phyloP scores from a whole-genome alignment of 2,329 filamentous ascomycete genomes.

The Ophiostoma sp. region DNA sequence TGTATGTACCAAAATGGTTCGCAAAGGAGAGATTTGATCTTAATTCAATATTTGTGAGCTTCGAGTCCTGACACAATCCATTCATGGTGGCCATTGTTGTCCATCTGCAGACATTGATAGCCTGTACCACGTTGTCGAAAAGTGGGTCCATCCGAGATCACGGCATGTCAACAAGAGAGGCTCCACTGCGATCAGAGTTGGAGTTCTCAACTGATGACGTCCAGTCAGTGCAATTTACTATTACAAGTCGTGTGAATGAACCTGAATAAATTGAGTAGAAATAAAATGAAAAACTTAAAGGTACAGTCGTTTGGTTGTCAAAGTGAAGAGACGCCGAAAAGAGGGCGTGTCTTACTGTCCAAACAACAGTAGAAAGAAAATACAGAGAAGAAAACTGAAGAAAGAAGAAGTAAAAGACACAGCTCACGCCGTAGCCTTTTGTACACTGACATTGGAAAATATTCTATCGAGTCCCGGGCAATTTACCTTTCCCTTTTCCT shows the following conservation, averaged over 20 bases:
- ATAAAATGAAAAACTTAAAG: no score
- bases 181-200: not conserved
- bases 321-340: not conserved
- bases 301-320: not conserved
- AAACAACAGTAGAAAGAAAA: not conserved
- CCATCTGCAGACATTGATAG: not conserved
- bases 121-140: not conserved
- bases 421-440: not conserved
- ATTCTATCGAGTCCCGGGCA: constrained; percentile 12
- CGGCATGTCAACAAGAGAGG: not conserved
- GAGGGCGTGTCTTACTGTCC: not conserved
- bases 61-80: not conserved
- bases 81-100: not conserved
- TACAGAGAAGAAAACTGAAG: not conserved
- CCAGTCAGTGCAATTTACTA: not conserved
- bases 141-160: not conserved
- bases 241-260: not conserved
- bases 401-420: not conserved
- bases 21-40: no score
- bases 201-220: not conserved
- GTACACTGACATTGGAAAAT: not conserved
- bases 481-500: not conserved
- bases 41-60: no score
- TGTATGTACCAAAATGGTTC: no score
- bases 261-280: not conserved